Evolutionary conservation across 495 filamentous ascomycete species (phyloP).

Genomic region (Durotheca rogersii): DNA sequence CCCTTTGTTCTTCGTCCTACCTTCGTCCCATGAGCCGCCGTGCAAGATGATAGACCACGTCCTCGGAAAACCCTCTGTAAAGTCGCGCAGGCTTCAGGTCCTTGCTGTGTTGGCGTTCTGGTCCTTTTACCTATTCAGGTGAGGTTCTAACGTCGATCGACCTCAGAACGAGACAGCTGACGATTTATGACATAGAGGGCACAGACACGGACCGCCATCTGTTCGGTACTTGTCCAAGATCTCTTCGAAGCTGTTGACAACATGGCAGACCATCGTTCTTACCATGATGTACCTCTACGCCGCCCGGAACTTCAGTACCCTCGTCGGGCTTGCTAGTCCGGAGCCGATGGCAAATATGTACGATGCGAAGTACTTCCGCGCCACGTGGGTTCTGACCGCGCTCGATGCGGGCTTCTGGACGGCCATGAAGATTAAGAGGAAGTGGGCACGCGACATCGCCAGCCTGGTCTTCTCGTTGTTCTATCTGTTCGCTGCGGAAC

Average conservation of each 20-base stretch:
- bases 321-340: slow-evolving; percentile 86
- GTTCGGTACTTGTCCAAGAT: slow-evolving; percentile 70
- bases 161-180: not conserved
- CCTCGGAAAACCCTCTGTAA: slow-evolving; percentile 82
- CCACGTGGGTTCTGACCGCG: slow-evolving; percentile 94
- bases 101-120: slow-evolving; percentile 88
- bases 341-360: slow-evolving; percentile 95
- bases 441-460: slow-evolving; percentile 78
- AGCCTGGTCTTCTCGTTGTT: slow-evolving; percentile 82
- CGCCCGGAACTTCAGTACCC: slow-evolving; percentile 86
- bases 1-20: not conserved
- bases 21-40: not conserved
- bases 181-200: slow-evolving; percentile 57
- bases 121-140: slow-evolving; percentile 80
- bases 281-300: slow-evolving; percentile 91
- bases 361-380: slow-evolving; percentile 90
- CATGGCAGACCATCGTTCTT: slow-evolving; percentile 85
- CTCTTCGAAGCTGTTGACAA: slow-evolving; percentile 65
- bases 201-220: slow-evolving; percentile 82
- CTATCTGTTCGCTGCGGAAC: slow-evolving; percentile 89
- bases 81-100: slow-evolving; percentile 91
- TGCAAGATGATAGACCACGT: slow-evolving; percentile 72
- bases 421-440: slow-evolving; percentile 84
- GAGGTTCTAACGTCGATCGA: slow-evolving; percentile 25
- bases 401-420: slow-evolving; percentile 98